Evolutionary conservation across 179 eudicot species (phyloP).

Genomic region (Amaranthus tricolor): DNA sequence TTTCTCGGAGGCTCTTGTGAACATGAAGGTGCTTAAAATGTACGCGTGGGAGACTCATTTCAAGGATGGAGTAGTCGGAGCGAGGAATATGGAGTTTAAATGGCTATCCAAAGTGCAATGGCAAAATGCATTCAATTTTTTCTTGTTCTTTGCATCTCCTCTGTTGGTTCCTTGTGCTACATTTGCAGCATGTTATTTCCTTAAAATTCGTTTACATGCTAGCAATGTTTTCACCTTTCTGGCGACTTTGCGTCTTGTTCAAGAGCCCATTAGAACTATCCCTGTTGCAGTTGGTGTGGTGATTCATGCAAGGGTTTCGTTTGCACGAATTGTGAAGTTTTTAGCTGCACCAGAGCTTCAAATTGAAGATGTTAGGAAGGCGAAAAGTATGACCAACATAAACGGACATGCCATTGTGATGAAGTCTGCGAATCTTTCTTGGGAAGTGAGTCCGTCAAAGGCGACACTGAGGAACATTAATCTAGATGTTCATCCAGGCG

Average conservation of each 20-base stretch:
- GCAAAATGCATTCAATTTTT: constrained; percentile 3
- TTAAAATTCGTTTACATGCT: neutral
- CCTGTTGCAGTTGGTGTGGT: neutral
- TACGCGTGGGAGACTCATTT: constrained; percentile 7
- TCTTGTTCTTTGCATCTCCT: constrained; percentile 3
- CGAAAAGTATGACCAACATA: too few species aligned
- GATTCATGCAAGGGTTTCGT: neutral
- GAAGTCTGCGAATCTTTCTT: neutral
- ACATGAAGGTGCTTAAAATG: constrained; percentile 13
- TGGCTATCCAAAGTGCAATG: neutral
- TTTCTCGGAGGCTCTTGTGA: constrained; percentile 13
- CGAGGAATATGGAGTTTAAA: constrained; percentile 4
- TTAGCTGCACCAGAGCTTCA: neutral
- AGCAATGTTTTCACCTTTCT: constrained; percentile 5
- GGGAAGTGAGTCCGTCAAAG: neutral
- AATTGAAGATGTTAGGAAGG: neutral
- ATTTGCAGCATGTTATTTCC: constrained; percentile 8
- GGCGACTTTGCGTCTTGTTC: neutral
- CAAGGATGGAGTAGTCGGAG: neutral
- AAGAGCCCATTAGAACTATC: neutral
- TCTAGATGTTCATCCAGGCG: constrained; percentile 37
- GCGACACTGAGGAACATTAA: constrained; percentile 3
- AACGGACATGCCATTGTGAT: neutral
- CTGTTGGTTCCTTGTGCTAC: neutral
- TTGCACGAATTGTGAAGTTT: neutral